Percentiles rank a stretch among this genome's conserved stretches.
phyloP scores from a whole-genome alignment of 2,329 filamentous ascomycete genomes.

The Arthrobotrys conoides region DNA sequence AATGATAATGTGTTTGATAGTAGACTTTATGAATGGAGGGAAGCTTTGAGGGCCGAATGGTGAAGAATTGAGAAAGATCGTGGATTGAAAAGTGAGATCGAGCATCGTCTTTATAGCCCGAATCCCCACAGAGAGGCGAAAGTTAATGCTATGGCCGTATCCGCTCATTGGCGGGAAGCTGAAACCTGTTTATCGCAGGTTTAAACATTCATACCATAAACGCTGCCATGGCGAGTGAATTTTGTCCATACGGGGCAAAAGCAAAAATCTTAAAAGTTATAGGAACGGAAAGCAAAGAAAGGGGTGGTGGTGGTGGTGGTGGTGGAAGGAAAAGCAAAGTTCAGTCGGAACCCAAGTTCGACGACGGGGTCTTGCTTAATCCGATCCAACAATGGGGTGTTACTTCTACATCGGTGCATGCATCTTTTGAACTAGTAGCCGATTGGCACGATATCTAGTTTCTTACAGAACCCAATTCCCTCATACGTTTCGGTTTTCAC shows the following conservation, averaged over 20 bases:
- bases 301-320: not conserved
- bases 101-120: slow-evolving; percentile 43
- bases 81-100: slow-evolving; percentile 6
- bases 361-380: not conserved
- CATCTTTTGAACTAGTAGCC: not conserved
- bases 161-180: slow-evolving; percentile 21
- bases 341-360: slow-evolving; percentile 30
- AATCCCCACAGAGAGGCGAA: slow-evolving; percentile 13
- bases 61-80: not conserved
- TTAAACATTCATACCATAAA: slow-evolving; percentile 36
- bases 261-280: slow-evolving; percentile 9
- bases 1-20: slow-evolving; percentile 11
- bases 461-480: slow-evolving; percentile 2
- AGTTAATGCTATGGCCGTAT: slow-evolving; percentile 19
- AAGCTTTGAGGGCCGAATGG: slow-evolving; percentile 7
- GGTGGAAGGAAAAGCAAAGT: slow-evolving; percentile 33
- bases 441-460: slow-evolving; percentile 6
- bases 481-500: slow-evolving; percentile 13
- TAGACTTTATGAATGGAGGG: not conserved
- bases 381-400: slow-evolving; percentile 11
- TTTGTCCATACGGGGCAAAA: slow-evolving; percentile 16
- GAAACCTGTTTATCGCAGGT: slow-evolving; percentile 44
- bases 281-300: slow-evolving; percentile 1
- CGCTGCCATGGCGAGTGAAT: slow-evolving; percentile 23
- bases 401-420: slow-evolving; percentile 4